Conservation (phyloP, 192 early-diverging fungal species). For the Backusella sp. region DNA sequence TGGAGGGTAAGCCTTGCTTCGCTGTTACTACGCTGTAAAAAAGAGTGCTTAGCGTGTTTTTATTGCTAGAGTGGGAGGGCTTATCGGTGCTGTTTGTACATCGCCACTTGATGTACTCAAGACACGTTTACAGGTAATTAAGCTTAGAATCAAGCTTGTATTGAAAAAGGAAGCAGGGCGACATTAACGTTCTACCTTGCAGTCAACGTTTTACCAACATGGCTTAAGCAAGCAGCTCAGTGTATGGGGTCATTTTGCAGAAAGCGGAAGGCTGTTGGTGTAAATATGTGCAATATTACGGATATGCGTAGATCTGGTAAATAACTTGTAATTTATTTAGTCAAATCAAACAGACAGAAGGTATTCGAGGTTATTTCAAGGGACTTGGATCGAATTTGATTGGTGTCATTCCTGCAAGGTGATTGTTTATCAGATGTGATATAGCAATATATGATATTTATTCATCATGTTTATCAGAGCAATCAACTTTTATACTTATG, state of each 20-base stretch:
- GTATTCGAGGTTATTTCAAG: conserved; percentile 84
- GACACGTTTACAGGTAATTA: conserved; percentile 82
- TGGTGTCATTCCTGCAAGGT: conserved; percentile 94
- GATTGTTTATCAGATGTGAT: conserved; percentile 7
- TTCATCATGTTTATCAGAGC: conserved; percentile 48
- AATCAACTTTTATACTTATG: conserved; percentile 94
- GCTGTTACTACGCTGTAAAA: not conserved
- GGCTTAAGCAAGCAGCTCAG: conserved; percentile 24
- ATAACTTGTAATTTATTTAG: conserved; percentile 15
- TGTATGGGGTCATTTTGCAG: conserved; percentile 48
- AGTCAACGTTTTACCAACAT: conserved; percentile 44
- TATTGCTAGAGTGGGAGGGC: conserved; percentile 59
- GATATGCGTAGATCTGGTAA: not conserved
- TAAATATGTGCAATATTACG: conserved; percentile 19
- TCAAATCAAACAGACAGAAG: conserved; percentile 72
- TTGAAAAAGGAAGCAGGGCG: not conserved
- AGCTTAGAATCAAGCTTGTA: not conserved
- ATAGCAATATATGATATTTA: not conserved
- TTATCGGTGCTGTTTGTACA: conserved; percentile 83
- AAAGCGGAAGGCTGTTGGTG: conserved; percentile 47
- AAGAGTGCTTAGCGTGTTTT: not conserved
- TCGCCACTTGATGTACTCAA: conserved; percentile 95
- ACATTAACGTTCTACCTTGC: not conserved
- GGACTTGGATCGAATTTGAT: conserved; percentile 93
- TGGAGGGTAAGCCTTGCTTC: conserved; percentile 54